These are phyloP conservation scores for Amphichorda felina DNA, from an alignment of 2,329 filamentous ascomycete genomes.

Conservation along the genomic window DNA sequence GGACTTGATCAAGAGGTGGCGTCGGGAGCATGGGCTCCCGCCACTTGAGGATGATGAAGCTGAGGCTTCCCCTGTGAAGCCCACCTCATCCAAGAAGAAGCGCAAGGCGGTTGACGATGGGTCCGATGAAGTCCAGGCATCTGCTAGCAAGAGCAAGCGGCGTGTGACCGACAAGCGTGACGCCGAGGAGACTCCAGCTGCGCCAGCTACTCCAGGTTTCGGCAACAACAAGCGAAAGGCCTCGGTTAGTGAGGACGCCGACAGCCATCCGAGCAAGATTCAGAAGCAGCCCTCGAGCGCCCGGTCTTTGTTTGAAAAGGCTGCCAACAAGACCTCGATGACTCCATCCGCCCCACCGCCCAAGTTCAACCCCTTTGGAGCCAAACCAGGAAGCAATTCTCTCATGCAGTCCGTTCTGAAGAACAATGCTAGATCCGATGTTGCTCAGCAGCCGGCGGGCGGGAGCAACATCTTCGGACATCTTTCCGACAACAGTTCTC, in stretches of 20 bases:
- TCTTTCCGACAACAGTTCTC: constrained; percentile 43
- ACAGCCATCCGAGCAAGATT: constrained; percentile 37
- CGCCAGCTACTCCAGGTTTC: constrained; percentile 6
- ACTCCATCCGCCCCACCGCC: constrained; percentile 18
- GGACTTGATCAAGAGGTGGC: constrained; percentile 46
- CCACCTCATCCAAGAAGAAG: constrained; percentile 29
- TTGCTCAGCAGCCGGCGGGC: constrained; percentile 9
- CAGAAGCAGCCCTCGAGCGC: constrained; percentile 41
- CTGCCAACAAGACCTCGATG: constrained; percentile 36
- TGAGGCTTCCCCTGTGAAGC: constrained; percentile 16
- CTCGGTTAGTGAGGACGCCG: constrained; percentile 30
- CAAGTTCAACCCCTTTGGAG: constrained; percentile 19
- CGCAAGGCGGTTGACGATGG: constrained; percentile 45
- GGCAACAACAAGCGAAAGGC: constrained; percentile 43
- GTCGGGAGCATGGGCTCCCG: constrained; percentile 41
- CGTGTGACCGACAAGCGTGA: constrained; percentile 29
- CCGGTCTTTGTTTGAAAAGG: constrained; percentile 44
- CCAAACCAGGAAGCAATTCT: constrained; percentile 22
- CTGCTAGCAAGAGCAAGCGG: constrained; percentile 34
- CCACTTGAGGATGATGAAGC: constrained; percentile 31
- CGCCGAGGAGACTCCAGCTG: constrained; percentile 5
- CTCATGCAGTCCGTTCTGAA: constrained; percentile 31
- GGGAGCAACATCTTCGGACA: constrained; percentile 46
- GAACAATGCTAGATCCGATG: constrained; percentile 18
- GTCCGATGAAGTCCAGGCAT: constrained; percentile 22